These are phyloP conservation scores for Gossypium aridum DNA, from an alignment of 441 rosid genomes.

Conservation along the genomic window DNA sequence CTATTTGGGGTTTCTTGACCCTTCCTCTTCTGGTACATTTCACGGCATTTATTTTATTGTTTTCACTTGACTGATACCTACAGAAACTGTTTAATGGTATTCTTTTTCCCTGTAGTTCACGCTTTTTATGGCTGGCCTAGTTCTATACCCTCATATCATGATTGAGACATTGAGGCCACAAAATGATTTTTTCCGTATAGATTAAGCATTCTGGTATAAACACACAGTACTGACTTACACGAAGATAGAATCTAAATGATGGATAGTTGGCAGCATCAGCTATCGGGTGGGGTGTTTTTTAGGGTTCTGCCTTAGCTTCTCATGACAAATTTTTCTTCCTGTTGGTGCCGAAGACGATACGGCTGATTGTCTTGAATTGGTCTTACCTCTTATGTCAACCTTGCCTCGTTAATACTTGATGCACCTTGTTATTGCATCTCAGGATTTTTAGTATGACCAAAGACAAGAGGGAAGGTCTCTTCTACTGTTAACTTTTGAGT, in stretches of 20 bases:
- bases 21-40: conserved; percentile 84
- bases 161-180: conserved; percentile 66
- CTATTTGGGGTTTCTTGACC: conserved; percentile 93
- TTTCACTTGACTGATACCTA: neutral
- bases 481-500: neutral
- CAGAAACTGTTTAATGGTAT: conserved; percentile 15
- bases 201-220: conserved; percentile 35
- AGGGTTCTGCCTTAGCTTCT: neutral
- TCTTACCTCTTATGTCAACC: conserved; percentile 3
- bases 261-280: conserved; percentile 17
- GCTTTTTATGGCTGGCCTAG: conserved; percentile 88
- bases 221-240: conserved; percentile 23
- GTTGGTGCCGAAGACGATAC: conserved; percentile 9
- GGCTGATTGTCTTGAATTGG: conserved; percentile 17
- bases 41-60: neutral
- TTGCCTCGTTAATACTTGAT: neutral
- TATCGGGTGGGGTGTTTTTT: conserved; percentile 9
- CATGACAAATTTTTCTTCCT: conserved; percentile 10
- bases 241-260: conserved; percentile 16
- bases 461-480: neutral
- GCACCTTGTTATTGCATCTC: conserved; percentile 7
- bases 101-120: conserved; percentile 70
- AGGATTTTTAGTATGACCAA: neutral
- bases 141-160: conserved; percentile 69
- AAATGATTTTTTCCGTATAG: conserved; percentile 62